A percentile compares a stretch with the other conserved stretches of the same genome.
These are phyloP conservation scores for Aspergillus candidus DNA, from an alignment of 2,329 filamentous ascomycete genomes.

Conservation along the genomic window DNA sequence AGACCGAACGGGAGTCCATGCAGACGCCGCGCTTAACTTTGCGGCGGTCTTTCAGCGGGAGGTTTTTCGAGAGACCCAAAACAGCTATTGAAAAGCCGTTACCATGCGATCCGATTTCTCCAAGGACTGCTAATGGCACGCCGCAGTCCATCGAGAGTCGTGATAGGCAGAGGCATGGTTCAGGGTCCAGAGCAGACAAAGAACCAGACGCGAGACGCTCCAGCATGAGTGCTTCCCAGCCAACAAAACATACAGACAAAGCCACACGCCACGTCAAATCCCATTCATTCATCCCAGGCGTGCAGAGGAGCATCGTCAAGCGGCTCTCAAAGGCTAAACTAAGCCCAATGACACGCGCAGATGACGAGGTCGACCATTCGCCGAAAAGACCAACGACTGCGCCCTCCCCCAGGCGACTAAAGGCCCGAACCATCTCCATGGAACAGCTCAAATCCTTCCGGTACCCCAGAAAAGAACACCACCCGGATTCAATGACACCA, in stretches of 20 bases:
- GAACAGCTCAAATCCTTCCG: conserved; percentile 22
- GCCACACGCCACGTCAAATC: conserved; percentile 9
- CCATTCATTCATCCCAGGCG: conserved; percentile 10
- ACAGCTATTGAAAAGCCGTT: conserved; percentile 25
- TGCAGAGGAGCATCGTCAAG: conserved; percentile 16
- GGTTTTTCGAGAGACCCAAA: conserved; percentile 18
- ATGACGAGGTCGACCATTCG: conserved; percentile 9
- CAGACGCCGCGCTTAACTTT: no score
- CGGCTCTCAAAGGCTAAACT: conserved; percentile 20
- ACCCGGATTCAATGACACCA: conserved; percentile 9
- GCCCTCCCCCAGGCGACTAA: conserved; percentile 16
- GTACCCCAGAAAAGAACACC: conserved; percentile 13
- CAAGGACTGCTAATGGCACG: conserved; percentile 6
- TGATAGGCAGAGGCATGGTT: conserved; percentile 13
- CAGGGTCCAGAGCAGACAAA: conserved; percentile 12
- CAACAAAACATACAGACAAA: conserved; percentile 21
- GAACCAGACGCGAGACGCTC: conserved; percentile 8
- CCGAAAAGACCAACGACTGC: conserved; percentile 23
- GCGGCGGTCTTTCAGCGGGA: conserved; percentile 17
- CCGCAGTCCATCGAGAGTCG: conserved; percentile 8
- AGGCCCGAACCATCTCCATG: conserved; percentile 21
- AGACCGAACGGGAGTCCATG: background rate
- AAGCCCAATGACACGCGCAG: conserved; percentile 14
- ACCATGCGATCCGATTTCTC: conserved; percentile 21
- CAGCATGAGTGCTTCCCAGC: conserved; percentile 11